phyloP scores from a whole-genome alignment of 805 yeast genomes.

The Candida tibetensis region DNA sequence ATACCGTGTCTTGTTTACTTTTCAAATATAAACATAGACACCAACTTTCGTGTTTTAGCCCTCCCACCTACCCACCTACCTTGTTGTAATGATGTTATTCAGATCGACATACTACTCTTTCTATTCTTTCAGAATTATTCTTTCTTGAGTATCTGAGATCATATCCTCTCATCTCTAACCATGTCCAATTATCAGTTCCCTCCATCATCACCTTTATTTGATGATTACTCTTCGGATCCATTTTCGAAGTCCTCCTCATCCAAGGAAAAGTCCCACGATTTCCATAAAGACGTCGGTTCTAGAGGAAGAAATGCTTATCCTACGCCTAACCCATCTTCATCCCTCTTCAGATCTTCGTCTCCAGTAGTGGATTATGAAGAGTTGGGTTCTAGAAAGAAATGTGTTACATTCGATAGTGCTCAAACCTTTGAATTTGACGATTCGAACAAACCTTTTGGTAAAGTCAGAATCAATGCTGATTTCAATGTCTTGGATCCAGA shows the following conservation, averaged over 20 bases:
- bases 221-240: conserved; percentile 17
- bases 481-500: conserved; percentile 37
- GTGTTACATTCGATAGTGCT: conserved; percentile 10
- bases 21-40: neutral
- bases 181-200: conserved; percentile 40
- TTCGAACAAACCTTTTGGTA: conserved; percentile 1
- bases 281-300: conserved; percentile 3
- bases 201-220: conserved; percentile 50
- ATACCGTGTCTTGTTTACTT: conserved; percentile 1
- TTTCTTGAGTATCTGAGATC: too few relatives aligned
- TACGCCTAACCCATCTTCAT: conserved; percentile 69
- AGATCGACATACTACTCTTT: too few relatives aligned
- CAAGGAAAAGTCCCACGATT: conserved; percentile 4
- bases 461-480: conserved; percentile 27
- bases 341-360: conserved; percentile 41
- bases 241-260: conserved; percentile 5
- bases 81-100: too few relatives aligned
- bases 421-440: neutral
- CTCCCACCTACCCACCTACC: too few relatives aligned
- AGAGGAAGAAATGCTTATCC: conserved; percentile 45
- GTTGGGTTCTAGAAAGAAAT: conserved; percentile 7
- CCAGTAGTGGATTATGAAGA: conserved; percentile 21
- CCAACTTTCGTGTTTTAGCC: conserved; percentile 1
- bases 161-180: conserved; percentile 1
- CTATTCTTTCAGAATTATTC: too few relatives aligned